These are phyloP conservation scores for Ascochyta clinopodiicola DNA, from an alignment of 2,329 filamentous ascomycete species.

Conservation along the genomic window DNA sequence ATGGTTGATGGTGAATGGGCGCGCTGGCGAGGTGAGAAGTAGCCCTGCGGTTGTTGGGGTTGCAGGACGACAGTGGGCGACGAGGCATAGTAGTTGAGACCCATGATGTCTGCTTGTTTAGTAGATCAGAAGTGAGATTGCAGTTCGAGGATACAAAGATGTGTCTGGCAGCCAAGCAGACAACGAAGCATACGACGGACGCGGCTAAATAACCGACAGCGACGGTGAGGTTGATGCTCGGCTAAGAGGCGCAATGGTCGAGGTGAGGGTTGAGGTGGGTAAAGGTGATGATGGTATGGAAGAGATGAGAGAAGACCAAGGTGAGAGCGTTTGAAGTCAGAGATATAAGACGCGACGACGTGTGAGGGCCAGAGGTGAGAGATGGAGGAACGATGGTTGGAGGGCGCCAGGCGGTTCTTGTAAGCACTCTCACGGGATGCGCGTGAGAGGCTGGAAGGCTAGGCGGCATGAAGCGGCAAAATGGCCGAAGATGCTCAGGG, in stretches of 20 bases:
- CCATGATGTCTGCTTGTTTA: constrained; percentile 52
- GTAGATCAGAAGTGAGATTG: constrained; percentile 41
- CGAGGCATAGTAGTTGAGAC: constrained; percentile 55
- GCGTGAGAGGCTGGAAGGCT: constrained; percentile 43
- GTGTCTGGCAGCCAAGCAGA: constrained; percentile 38
- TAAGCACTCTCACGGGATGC: constrained; percentile 40
- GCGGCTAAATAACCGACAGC: constrained; percentile 32
- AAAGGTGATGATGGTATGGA: constrained; percentile 11
- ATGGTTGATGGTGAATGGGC: constrained; percentile 40
- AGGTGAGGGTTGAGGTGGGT: constrained; percentile 8
- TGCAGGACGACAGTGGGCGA: constrained; percentile 56
- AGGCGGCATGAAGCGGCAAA: constrained; percentile 33
- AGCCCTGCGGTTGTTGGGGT: constrained; percentile 48
- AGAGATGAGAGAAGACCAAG: constrained; percentile 10
- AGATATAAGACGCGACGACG: constrained; percentile 21
- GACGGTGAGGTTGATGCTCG: constrained; percentile 33
- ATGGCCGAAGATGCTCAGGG: constrained; percentile 27
- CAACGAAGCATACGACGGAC: constrained; percentile 34
- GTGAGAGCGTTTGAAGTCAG: constrained; percentile 18
- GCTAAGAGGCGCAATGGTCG: constrained; percentile 28
- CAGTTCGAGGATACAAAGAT: constrained; percentile 43
- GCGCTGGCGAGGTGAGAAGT: constrained; percentile 44
- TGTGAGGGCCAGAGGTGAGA: constrained; percentile 43
- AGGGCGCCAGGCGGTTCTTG: constrained; percentile 44
- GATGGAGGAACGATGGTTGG: constrained; percentile 44